Base-by-base conservation (phyloP, 1,284 basidiomycete genomes). In the Rhodotorula sp. region DNA sequence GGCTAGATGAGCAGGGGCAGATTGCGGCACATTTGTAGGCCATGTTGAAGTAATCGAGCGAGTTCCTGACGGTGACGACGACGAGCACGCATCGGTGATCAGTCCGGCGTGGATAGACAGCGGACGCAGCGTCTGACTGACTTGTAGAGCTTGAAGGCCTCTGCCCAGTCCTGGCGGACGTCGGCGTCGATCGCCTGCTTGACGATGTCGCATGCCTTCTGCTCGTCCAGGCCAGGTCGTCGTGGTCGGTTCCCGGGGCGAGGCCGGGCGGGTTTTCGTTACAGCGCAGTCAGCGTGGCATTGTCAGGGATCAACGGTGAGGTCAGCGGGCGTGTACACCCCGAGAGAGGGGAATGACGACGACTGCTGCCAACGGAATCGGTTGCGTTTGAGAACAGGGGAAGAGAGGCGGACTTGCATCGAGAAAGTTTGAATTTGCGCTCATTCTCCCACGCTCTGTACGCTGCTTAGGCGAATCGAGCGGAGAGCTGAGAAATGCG, bases 41-140 rank as follows among this genome's bases (percentile, higher is more conserved):
- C 83, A 98, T 90, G 91, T 98, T 94, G 82, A 99, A 99, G 83
- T 97, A 99, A 81, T 99, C 96, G 70, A 99, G 87, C 5, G 93
- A 87, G 85, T 98, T 97, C 84, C 92, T 91, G 82, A 93, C 94
- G 1, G 7, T 7, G 26, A 29, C 8, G 18, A 34, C 21, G 52
- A 21, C 26, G 31, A 56, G 31, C 21, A 1, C 8, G 1, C 48
- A n/a, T n/a, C n/a, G n/a, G n/a, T 29, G 67, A 2, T 56, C 54
- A n/a, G 4, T 26, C 14, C 20, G 23, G 57, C 57, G 31, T 10
- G 31, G 2, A 39, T 5, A 8, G 47, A 8, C 51, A 31, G 15
- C n/a, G 15, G 57, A 14, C 39, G 1, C n/a, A 43, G 49, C 16
- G 47, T 23, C 1, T 23, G 21, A 62, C 69, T 54, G 21, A 67